Base-by-base conservation (phyloP, 83 land plant species). In the Diphasiastrum complanatum region DNA sequence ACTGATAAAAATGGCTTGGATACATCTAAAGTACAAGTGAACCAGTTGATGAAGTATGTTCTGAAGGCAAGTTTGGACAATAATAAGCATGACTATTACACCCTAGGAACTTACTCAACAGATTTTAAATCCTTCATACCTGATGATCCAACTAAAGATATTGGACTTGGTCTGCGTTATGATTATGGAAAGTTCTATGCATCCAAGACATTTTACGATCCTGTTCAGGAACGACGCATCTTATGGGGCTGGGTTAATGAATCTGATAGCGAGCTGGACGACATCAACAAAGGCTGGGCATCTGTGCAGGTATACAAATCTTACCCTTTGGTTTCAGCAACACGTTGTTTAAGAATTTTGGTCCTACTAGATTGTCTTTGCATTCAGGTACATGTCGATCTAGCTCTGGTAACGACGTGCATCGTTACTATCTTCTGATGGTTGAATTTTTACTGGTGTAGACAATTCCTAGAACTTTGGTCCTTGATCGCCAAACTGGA, bases 161-260 rank as follows among this genome's bases (percentile, higher is more conserved):
- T 79, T 18, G 81, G 81, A 14, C 54, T 72, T 31, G 88, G 86
- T 4, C 14, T 77, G 24, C 78, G 88, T 6, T 79, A 78, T 48
- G 96, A 93, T 33, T 83, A 84, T 47, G 96, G 99, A 0, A 79
- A 70, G 34, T 89, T 72, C 77, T 89, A 93, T 63, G 96, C 99
- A 2, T 79, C 99, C 45, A 93, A 93, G 80, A 73, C 91, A 1
- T 89, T 93, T 68, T 93, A 64, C 46, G 99, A 93, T 64, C 81
- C 78, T 22, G 47, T 51, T n/a, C 79, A 76, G 75, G 20, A 62
- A 52, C 60, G 96, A 49, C 76, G 96, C 23, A 67, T 93, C 4
- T 61, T 85, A 38, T 89, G 88, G 87, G 91, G 98, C 5, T 92
- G 96, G 96, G 69, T 79, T 19, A 71, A 71, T 19, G 99, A 93